Evolutionary conservation across 2,329 filamentous ascomycete genomes (phyloP).

Genomic region (Aspergillus floridensis): DNA sequence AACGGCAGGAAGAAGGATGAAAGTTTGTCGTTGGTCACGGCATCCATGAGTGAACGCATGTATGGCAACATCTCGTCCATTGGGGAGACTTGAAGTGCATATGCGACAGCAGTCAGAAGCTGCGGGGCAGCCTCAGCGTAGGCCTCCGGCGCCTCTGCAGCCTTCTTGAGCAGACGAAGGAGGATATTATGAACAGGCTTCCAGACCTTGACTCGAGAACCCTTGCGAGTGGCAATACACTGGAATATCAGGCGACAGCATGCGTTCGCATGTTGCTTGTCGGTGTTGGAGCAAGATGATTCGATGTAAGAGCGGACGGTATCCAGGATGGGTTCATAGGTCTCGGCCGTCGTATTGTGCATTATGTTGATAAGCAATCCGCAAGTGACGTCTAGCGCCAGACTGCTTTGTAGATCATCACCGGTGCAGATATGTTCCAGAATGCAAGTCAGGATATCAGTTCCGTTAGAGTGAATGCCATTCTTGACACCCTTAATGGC

Average conservation of each 20-base stretch:
- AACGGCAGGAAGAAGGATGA: conserved; percentile 77
- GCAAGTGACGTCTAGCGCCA: conserved; percentile 61
- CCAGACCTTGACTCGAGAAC: conserved; percentile 73
- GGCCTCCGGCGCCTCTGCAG: conserved; percentile 23
- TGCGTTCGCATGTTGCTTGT: conserved; percentile 42
- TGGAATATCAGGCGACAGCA: conserved; percentile 53
- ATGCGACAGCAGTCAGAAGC: conserved; percentile 53
- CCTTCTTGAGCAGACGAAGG: conserved; percentile 51
- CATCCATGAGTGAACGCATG: conserved; percentile 63
- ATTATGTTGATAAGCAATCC: conserved; percentile 78
- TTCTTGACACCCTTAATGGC: conserved; percentile 64
- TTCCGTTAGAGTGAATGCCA: conserved; percentile 57
- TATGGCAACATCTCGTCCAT: conserved; percentile 74
- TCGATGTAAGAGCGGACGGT: conserved; percentile 56
- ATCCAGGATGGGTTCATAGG: conserved; percentile 67
- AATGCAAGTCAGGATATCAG: conserved; percentile 53
- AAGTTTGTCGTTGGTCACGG: conserved; percentile 63
- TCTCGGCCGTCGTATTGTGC: conserved; percentile 74
- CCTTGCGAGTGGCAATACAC: conserved; percentile 75
- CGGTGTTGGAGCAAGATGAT: conserved; percentile 31
- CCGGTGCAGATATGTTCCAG: conserved; percentile 36
- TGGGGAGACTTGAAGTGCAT: conserved; percentile 71
- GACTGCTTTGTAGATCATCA: conserved; percentile 28
- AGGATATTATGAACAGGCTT: conserved; percentile 58
- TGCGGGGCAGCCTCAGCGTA: conserved; percentile 28